Evolutionary conservation across 2,329 filamentous ascomycete genomes (phyloP).

Genomic region (Ophiostoma australiae): DNA sequence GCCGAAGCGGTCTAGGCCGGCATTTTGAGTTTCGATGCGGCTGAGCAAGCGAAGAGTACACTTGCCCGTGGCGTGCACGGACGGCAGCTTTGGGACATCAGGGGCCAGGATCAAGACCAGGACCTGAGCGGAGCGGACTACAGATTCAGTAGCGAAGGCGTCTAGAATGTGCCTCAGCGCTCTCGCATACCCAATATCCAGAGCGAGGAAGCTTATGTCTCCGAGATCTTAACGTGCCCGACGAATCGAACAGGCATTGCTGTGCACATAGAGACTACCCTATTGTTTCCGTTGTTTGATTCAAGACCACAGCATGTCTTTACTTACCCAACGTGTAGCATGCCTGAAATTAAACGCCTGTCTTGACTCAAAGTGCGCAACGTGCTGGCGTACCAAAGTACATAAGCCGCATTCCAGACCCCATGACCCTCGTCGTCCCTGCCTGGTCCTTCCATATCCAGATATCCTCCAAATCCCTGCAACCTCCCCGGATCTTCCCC

Average conservation of each 20-base stretch:
- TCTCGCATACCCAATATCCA: background rate
- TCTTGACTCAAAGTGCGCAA: background rate
- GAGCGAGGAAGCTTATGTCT: background rate
- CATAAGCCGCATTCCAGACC: background rate
- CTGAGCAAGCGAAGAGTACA: too few species aligned
- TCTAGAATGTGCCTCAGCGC: background rate
- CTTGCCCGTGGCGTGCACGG: background rate
- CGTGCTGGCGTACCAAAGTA: background rate
- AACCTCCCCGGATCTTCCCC: conserved; percentile 7
- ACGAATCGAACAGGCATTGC: background rate
- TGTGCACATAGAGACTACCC: too few species aligned
- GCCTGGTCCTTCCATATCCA: background rate
- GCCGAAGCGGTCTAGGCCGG: too few species aligned
- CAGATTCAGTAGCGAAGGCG: background rate
- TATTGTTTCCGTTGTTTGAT: too few species aligned
- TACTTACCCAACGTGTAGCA: too few species aligned
- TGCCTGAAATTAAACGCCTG: background rate
- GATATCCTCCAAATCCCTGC: background rate
- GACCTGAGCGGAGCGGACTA: background rate
- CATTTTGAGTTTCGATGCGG: background rate
- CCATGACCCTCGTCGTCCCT: background rate
- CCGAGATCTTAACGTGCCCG: background rate
- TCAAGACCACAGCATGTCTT: too few species aligned
- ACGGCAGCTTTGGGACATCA: background rate
- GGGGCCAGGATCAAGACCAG: too few species aligned